These are phyloP conservation scores for Paramecium sonneborni DNA, from an alignment of 73 alveolate genomes.

Conservation along the genomic window DNA sequence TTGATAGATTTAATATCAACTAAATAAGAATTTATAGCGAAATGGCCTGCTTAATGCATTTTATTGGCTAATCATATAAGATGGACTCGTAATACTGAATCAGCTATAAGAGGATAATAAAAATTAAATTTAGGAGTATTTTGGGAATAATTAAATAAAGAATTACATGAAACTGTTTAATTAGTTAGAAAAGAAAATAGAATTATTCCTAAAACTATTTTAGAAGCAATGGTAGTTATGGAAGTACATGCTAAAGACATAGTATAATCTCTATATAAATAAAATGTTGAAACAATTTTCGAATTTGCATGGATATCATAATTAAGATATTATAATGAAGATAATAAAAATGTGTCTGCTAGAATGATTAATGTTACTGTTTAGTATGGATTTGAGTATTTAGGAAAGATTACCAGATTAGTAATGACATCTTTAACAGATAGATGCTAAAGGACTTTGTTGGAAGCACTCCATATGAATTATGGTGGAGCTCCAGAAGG, in stretches of 20 bases:
- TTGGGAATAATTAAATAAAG: neutral
- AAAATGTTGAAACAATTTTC: slow-evolving; percentile 64
- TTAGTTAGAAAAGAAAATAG: slow-evolving; percentile 74
- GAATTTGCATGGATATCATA: slow-evolving; percentile 83
- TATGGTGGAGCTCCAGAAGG: slow-evolving; percentile 98
- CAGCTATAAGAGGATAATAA: slow-evolving; percentile 28
- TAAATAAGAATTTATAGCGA: neutral
- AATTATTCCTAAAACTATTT: slow-evolving; percentile 68
- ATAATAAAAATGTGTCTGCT: neutral
- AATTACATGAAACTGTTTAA: slow-evolving; percentile 75
- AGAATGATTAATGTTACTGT: slow-evolving; percentile 55
- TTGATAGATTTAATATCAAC: neutral
- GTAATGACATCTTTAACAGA: slow-evolving; percentile 95
- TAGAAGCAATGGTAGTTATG: slow-evolving; percentile 79
- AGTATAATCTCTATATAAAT: slow-evolving; percentile 66
- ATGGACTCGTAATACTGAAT: slow-evolving; percentile 60
- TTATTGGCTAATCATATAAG: slow-evolving; percentile 35
- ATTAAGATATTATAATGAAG: slow-evolving; percentile 74
- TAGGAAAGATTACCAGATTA: slow-evolving; percentile 86
- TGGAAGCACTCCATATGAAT: slow-evolving; percentile 89
- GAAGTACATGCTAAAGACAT: slow-evolving; percentile 88
- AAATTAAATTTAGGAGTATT: neutral
- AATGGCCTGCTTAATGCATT: neutral
- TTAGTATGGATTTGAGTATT: slow-evolving; percentile 89
- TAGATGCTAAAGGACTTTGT: slow-evolving; percentile 88